Evolutionary conservation across 2,329 filamentous ascomycete genomes (phyloP), one percentile per base, ranked within the genome.

Genomic region (Sporothrix schenckii): DNA sequence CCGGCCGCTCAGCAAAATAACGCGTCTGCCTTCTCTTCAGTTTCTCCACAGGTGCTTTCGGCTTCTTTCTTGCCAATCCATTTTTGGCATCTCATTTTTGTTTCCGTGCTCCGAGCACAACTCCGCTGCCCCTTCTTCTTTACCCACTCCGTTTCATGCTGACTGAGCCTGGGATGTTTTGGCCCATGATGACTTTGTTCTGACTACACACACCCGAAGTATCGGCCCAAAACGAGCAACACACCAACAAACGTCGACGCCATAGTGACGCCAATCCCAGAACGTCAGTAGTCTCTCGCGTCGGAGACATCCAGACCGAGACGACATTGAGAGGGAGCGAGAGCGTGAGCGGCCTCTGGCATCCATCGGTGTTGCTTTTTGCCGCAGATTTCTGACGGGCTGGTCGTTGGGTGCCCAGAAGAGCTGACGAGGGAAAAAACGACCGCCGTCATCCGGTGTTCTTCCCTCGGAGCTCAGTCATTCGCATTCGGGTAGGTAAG

Each of bases 121-220:
- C 34, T 34, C 34, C 34, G 34, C 34, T 9, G 34, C 34, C 30
- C 47, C 39, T 60, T 47, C 39, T 60, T 47, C 56, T 56, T 34
- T 34, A 39, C 52, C 44, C 34, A 49, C 13, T 52, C 19, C 47
- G 49, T 13, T 34, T 66, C 44, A 58, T 72, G 72, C 70, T 72
- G 72, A 72, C 72, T 72, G 72, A 71, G 72, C 72, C 41, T 54
- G 7, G 14, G 9, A 14, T 44, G n/a, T 54, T 70, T 56, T 63
- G n/a, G 30, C 24, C 21, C 24, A 41, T 27, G 69, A 69, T 72
- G 69, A 72, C 71, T 71, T 61, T 65, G 61, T 71, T 69, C 71
- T 71, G 71, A 72, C 71, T 72, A 63, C 50, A 58, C 63, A 70
- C 44, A 27, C 27, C 41, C 11, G 41, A 63, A 24, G 4, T 30